Base-by-base conservation (phyloP, 345 rosid genomes). In the Lepidium aucheri region DNA sequence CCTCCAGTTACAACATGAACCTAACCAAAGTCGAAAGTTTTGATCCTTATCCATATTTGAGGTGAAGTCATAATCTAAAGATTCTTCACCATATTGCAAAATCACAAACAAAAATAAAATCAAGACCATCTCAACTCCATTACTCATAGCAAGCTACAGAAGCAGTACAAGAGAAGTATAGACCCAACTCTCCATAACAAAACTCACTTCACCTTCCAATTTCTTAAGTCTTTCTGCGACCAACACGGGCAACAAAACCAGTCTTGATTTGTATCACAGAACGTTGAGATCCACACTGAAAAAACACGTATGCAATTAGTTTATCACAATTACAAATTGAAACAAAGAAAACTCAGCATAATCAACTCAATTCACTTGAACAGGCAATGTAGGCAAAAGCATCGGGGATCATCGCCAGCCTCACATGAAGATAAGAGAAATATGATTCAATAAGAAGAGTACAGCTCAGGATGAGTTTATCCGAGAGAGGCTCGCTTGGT, bases 211-310 rank as follows among this genome's bases (percentile, higher is more conserved):
- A 74, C 36, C 68, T 12, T 44, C 63, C 59, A 32, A 47, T 36
- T 35, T 20, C 57, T 75, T 47, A 90, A 33, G 91, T 77, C 63
- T 80, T 90, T 61, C 95, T 85, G 12, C 97, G 90, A 53, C 99
- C 97, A 67, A 90, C 97, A 65, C 93, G 96, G n/a, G 99, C 99
- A 58, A 88, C 93, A 33, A 88, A 95, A 56, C 99, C 97, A 72
- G 93, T 90, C 80, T 91, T 91, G 71, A 95, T 95, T 26, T 84
- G 99, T 28, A 96, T 88, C 72, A 95, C 97, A 24, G 99, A 95
- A 68, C 97, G 77, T 58, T 93, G 95, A 24, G 96, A 95, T 39
- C 97, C 96, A 75, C 97, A 91, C 99, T 91, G 87, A 79, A 79
- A 60, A 46, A 60, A 11, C 36, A 66, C 14, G 38, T 14, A 36